A percentile compares a stretch with the other conserved stretches of the same genome.
Evolutionary conservation across 306 rosid genomes (phyloP).

Genomic region (Arachis stenosperma): DNA sequence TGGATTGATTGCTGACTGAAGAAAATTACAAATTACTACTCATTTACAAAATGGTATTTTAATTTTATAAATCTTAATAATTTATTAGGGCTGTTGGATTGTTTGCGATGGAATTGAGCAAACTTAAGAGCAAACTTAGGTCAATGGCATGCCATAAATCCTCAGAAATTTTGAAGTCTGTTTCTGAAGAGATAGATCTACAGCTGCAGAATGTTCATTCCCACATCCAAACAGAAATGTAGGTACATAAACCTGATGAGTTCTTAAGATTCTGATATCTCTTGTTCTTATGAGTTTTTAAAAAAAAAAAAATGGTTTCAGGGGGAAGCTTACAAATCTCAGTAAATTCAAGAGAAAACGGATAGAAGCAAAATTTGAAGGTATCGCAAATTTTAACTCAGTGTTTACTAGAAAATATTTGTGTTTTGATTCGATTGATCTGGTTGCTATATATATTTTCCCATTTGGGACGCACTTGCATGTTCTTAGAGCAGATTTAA

Average conservation of each 20-base stretch:
- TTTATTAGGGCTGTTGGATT: constrained; percentile 75
- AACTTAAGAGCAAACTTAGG: constrained; percentile 72
- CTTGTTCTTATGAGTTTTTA: constrained; percentile 35
- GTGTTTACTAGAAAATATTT: constrained; percentile 29
- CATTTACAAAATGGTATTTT: constrained; percentile 9
- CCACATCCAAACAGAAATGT: constrained; percentile 79
- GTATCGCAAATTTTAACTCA: constrained; percentile 48
- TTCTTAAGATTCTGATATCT: constrained; percentile 36
- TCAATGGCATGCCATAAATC: constrained; percentile 62
- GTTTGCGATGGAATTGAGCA: constrained; percentile 66
- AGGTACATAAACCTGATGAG: constrained; percentile 45
- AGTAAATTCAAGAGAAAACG: constrained; percentile 76
- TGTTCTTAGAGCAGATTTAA: no score
- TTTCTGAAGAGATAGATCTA: constrained; percentile 63
- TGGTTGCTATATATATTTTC: constrained; percentile 23
- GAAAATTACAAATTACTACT: constrained; percentile 12
- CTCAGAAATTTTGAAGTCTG: constrained; percentile 75
- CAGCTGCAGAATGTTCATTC: constrained; percentile 81
- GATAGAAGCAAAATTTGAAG: constrained; percentile 71
- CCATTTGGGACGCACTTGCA: background rate
- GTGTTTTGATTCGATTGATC: constrained; percentile 23
- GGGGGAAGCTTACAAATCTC: constrained; percentile 66
- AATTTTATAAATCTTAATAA: constrained; percentile 37
- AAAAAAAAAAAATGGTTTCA: constrained; percentile 43
- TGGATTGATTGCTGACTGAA: constrained; percentile 23